phyloP scores from a whole-genome alignment of 139 green algal species.

The Desmodesmus armatus region DNA sequence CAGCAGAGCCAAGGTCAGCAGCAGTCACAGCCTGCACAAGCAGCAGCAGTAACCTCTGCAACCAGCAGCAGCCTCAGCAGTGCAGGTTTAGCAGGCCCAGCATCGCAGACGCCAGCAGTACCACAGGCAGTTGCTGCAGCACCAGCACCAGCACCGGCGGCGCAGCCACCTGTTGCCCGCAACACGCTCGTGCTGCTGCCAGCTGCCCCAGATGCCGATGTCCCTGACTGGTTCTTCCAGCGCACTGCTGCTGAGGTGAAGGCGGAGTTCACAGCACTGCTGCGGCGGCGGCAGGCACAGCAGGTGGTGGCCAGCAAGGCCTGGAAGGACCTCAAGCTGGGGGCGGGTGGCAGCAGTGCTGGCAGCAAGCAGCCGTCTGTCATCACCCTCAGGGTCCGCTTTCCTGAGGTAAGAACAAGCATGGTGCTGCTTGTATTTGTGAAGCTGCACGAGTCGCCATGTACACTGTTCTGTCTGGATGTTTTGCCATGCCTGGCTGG shows the following conservation, averaged over 20 bases:
- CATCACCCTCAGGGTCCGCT: conserved; percentile 65
- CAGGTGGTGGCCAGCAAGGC: conserved; percentile 65
- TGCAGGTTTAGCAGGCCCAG: neutral
- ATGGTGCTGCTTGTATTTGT: neutral
- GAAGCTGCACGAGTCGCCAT: too few relatives aligned
- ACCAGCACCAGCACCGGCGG: conserved; percentile 2
- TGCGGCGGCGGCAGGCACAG: conserved; percentile 15
- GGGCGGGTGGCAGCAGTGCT: neutral
- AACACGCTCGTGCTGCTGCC: conserved; percentile 66
- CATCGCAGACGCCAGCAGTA: conserved; percentile 7
- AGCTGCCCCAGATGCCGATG: conserved; percentile 59
- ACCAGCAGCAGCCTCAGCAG: conserved; percentile 10
- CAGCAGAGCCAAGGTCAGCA: neutral
- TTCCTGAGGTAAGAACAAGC: conserved; percentile 74
- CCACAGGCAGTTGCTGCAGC: neutral
- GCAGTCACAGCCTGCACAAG: conserved; percentile 6
- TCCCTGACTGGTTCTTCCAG: conserved; percentile 84
- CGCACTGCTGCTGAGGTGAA: conserved; percentile 74
- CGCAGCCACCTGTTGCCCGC: neutral
- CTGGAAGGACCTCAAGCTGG: conserved; percentile 58
- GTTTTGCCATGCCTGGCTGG: neutral
- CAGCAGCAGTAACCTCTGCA: neutral
- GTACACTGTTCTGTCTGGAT: too few relatives aligned
- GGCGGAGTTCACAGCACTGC: conserved; percentile 57
- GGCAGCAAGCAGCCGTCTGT: neutral